Percentiles rank a stretch among this genome's conserved stretches.
Conservation (phyloP, 805 yeast genomes). For the Sugiyamaella floridensis region DNA sequence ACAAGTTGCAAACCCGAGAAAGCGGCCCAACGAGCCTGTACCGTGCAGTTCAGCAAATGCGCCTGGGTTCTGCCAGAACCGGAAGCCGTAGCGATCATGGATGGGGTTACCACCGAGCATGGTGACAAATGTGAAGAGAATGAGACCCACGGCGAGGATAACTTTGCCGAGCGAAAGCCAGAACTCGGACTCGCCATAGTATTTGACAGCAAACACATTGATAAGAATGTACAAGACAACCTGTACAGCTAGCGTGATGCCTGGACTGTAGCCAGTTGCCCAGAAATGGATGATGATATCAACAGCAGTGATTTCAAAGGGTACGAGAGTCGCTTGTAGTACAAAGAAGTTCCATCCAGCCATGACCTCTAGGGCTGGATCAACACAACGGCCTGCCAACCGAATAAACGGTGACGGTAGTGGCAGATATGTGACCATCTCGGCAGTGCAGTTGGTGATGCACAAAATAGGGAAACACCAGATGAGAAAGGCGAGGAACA, state of each 20-base stretch:
- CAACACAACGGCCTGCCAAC: conserved; percentile 68
- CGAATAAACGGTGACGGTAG: conserved; percentile 70
- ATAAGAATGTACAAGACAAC: conserved; percentile 54
- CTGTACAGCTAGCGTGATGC: conserved; percentile 59
- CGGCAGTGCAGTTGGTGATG: conserved; percentile 68
- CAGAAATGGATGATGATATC: conserved; percentile 74
- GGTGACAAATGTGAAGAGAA: conserved; percentile 67
- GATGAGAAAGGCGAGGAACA: conserved; percentile 55
- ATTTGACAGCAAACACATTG: conserved; percentile 64
- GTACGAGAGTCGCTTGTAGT: conserved; percentile 68
- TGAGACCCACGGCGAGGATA: conserved; percentile 64
- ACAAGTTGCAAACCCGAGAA: conserved; percentile 66
- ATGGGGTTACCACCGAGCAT: conserved; percentile 86
- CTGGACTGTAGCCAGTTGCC: conserved; percentile 71
- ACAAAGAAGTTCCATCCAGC: conserved; percentile 79
- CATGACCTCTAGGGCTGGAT: conserved; percentile 65
- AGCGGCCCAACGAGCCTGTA: conserved; percentile 54
- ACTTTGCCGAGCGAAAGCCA: conserved; percentile 71
- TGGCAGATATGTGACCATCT: conserved; percentile 71
- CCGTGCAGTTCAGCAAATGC: conserved; percentile 52
- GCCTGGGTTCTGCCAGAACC: conserved; percentile 49
- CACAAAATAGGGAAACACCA: conserved; percentile 67
- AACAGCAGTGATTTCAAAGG: conserved; percentile 77
- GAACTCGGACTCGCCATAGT: conserved; percentile 79
- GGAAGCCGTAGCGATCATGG: conserved; percentile 54